These are phyloP conservation scores for Stagonosporopsis cucurbitacearum DNA, from an alignment of 2,329 filamentous ascomycete genomes.

Conservation along the genomic window DNA sequence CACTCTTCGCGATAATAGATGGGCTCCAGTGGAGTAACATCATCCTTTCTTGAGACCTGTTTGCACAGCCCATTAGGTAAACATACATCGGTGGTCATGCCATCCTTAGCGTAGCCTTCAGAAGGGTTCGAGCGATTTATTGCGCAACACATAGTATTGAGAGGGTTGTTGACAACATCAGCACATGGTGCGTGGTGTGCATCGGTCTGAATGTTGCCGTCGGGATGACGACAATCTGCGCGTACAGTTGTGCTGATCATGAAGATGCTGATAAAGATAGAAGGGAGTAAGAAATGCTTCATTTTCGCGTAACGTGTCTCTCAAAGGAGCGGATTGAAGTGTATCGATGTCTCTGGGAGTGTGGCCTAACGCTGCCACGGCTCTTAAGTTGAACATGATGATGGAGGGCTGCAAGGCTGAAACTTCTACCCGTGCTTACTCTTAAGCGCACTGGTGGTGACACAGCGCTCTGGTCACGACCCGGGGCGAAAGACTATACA, in stretches of 20 bases:
- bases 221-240: constrained; percentile 10
- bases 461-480: background rate
- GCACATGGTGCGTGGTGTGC: constrained; percentile 8
- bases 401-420: background rate
- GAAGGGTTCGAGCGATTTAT: constrained; percentile 4
- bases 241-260: background rate
- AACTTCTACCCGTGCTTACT: background rate
- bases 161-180: constrained; percentile 3
- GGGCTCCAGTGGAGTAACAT: background rate
- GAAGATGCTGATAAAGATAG: background rate
- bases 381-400: background rate
- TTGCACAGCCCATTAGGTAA: constrained; percentile 7
- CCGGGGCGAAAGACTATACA: too few species aligned
- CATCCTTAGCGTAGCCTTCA: background rate
- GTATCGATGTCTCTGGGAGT: background rate
- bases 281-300: background rate
- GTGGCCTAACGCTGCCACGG: background rate
- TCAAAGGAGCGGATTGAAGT: background rate
- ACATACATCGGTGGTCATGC: background rate
- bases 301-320: background rate
- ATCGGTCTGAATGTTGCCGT: constrained; percentile 8
- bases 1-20: constrained; percentile 10
- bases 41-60: background rate
- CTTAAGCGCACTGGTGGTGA: background rate
- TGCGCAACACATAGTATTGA: constrained; percentile 13